Percentiles rank a stretch among this genome's conserved stretches.
Evolutionary conservation across 169 alveolate species (phyloP).

Genomic region (Plasmodium vinckei): DNA sequence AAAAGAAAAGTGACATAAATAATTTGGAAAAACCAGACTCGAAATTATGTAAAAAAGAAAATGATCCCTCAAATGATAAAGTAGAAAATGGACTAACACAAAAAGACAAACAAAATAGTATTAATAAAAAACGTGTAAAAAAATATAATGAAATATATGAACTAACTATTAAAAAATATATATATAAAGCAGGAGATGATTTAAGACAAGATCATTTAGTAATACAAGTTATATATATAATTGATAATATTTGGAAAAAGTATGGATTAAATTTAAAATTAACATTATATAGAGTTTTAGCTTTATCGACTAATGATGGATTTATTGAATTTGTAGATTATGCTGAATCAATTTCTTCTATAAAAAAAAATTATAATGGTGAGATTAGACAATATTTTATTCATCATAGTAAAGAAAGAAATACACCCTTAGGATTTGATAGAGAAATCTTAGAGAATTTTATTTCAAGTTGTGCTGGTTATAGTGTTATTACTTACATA

Average conservation of each 20-base stretch:
- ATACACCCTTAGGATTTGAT: constrained; percentile 68
- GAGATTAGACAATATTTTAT: constrained; percentile 76
- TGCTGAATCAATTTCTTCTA: constrained; percentile 65
- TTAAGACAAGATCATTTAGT: constrained; percentile 95
- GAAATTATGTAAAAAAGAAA: not conserved
- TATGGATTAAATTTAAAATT: constrained; percentile 92
- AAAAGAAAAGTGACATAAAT: too few relatives aligned
- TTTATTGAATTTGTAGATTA: constrained; percentile 83
- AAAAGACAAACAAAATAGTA: constrained; percentile 2
- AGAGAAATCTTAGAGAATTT: constrained; percentile 88
- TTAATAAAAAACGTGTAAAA: constrained; percentile 17
- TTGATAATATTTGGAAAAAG: constrained; percentile 90
- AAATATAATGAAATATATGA: constrained; percentile 58
- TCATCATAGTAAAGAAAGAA: constrained; percentile 23
- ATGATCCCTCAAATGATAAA: not conserved
- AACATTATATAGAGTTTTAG: constrained; percentile 89
- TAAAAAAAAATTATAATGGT: constrained; percentile 76
- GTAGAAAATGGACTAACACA: not conserved
- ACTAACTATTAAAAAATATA: constrained; percentile 70
- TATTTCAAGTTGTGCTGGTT: constrained; percentile 97
- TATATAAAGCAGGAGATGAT: constrained; percentile 97
- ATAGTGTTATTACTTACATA: constrained; percentile 97
- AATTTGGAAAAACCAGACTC: not conserved
- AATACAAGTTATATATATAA: constrained; percentile 90
- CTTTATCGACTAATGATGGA: constrained; percentile 89